Base-by-base conservation (phyloP, 805 yeast genomes). In the Debaryomyces hansenii region DNA sequence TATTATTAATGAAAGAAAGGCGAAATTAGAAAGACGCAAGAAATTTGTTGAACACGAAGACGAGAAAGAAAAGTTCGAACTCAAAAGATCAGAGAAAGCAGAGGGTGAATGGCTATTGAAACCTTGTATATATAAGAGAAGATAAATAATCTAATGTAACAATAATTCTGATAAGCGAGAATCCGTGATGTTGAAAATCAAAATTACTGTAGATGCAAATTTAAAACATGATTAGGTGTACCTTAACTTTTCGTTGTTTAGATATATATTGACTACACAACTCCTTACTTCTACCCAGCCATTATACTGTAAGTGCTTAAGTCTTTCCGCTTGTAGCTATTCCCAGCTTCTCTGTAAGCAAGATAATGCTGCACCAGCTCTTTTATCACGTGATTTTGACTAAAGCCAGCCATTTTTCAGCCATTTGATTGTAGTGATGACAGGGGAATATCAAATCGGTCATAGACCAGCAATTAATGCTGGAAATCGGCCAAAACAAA, bases 71-170 rank as follows among this genome's bases (percentile, higher is more conserved):
- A 72, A 78, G 46, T 69, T 86, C 28, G 82, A 80, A 47, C 56
- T 60, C 40, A 84, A 77, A 59, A 76, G 92, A 57, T 57, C 62
- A 9, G 66, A 70, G 47, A 59, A 56, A 2, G 84, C 92, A 0
- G 96, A 89, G 59, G 96, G 96, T 8, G 79, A 85, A 57, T 89
- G 96, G 96, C 70, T 92, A 48, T 74, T 94, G 54, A 94, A 92
- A 64, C 99, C 99, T 2, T 94, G 99, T 70, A 88, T 94, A 49
- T 94, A 94, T 67, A 94, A 94, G 64, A 80, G 96, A 69, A 79
- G 97, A 34, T 48, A 41, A 32, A 20, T 6, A 11, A 21, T 14
- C 20, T 14, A n/a, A 35, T 35, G 20, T 16, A 16, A 35, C 8
- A 14, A 3, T 9, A 6, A 24, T 16, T 16, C 4, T 16, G 18